phyloP scores from a whole-genome alignment of 140 eudicot species.

The Flaveria floridana region DNA sequence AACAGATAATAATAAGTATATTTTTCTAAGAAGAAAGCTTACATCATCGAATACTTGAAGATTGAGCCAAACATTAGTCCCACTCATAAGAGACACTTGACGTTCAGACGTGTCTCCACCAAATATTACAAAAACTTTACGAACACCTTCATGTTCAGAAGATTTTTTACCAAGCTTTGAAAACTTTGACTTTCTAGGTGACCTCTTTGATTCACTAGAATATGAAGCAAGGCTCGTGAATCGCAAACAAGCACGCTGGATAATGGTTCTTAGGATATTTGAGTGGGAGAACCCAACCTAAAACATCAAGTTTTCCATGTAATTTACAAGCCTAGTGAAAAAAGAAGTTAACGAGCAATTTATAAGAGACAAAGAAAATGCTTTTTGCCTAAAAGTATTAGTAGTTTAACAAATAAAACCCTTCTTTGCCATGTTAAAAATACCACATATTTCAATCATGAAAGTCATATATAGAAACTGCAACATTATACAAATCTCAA shows the following conservation, averaged over 20 bases:
- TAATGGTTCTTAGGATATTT: conserved; percentile 74
- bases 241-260: conserved; percentile 77
- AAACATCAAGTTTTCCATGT: conserved; percentile 20
- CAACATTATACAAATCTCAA: conserved; percentile 9
- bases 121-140: conserved; percentile 75
- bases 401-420: neutral
- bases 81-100: conserved; percentile 97
- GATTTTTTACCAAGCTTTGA: conserved; percentile 31
- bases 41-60: conserved; percentile 79
- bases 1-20: neutral
- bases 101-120: conserved; percentile 96
- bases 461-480: no score
- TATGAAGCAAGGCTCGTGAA: conserved; percentile 54
- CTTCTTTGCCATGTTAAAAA: neutral
- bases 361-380: neutral
- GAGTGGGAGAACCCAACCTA: conserved; percentile 96
- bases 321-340: neutral
- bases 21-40: conserved; percentile 36
- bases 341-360: neutral
- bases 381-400: no score
- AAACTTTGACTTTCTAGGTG: conserved; percentile 38
- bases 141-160: conserved; percentile 31
- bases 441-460: no score
- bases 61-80: conserved; percentile 95
- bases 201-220: conserved; percentile 37